phyloP scores from a whole-genome alignment of 805 yeast species.

The Spathaspora boniae region DNA sequence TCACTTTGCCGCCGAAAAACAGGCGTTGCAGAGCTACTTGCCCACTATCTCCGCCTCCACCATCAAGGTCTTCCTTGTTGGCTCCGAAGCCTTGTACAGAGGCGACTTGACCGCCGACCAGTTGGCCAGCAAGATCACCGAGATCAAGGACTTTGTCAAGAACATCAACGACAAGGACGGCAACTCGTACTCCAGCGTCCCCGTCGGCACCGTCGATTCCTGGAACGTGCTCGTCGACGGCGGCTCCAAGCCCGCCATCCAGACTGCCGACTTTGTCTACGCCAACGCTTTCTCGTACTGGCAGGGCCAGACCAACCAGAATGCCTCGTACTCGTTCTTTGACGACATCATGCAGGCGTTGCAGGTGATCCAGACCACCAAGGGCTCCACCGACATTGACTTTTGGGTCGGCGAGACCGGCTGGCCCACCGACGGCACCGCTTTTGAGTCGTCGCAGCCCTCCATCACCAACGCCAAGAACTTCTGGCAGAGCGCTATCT shows the following conservation, averaged over 20 bases:
- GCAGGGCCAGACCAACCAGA: conserved; percentile 89
- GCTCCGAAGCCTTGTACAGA: conserved; percentile 95
- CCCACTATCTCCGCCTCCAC: conserved; percentile 68
- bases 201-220: conserved; percentile 93
- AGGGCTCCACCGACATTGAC: conserved; percentile 81
- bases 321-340: conserved; percentile 87
- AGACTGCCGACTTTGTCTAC: conserved; percentile 79
- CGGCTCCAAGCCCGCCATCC: conserved; percentile 62
- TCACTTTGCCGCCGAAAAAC: conserved; percentile 71
- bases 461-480: conserved; percentile 66
- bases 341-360: conserved; percentile 98
- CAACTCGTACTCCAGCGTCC: conserved; percentile 62
- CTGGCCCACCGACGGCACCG: conserved; percentile 88
- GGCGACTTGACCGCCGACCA: conserved; percentile 72
- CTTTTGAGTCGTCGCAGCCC: conserved; percentile 65
- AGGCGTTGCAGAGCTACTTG: conserved; percentile 65
- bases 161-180: conserved; percentile 78
- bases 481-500: conserved; percentile 86
- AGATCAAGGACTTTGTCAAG: conserved; percentile 56
- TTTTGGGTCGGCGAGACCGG: conserved; percentile 99
- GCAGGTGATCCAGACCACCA: conserved; percentile 78
- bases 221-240: conserved; percentile 92
- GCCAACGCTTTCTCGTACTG: conserved; percentile 98
- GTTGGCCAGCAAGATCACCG: conserved; percentile 65
- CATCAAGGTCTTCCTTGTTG: conserved; percentile 78